Evolutionary conservation across 768 basidiomycete species (phyloP).

Genomic region (Amanita rubescens): DNA sequence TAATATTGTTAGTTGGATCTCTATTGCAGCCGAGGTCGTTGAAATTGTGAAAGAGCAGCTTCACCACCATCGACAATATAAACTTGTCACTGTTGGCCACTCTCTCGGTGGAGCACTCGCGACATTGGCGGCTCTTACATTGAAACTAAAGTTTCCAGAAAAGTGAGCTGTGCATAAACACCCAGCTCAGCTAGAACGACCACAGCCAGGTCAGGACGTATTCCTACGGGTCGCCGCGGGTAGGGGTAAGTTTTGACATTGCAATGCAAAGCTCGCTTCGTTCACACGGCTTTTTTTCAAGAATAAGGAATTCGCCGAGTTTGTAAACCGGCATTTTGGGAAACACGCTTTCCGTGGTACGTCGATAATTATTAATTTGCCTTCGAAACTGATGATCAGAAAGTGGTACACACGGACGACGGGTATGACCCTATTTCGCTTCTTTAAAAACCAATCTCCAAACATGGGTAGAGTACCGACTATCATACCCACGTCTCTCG

Average conservation of each 20-base stretch:
- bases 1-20: constrained; percentile 38
- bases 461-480: constrained; percentile 36
- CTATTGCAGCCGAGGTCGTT: constrained; percentile 34
- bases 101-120: constrained; percentile 49
- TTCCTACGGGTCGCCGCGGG: constrained; percentile 44
- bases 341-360: constrained; percentile 35
- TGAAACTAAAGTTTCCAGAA: constrained; percentile 35
- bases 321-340: constrained; percentile 35
- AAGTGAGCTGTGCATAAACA: constrained; percentile 16
- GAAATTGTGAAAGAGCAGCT: constrained; percentile 29
- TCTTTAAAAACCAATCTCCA: not conserved
- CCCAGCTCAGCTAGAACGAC: not conserved
- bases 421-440: constrained; percentile 23
- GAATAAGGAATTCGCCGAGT: constrained; percentile 40
- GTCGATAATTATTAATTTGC: not conserved
- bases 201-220: constrained; percentile 33
- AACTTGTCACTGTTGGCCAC: constrained; percentile 43
- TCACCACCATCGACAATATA: constrained; percentile 25
- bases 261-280: not conserved
- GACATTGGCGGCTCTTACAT: constrained; percentile 36
- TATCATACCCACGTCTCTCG: constrained; percentile 37
- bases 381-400: not conserved
- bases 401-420: constrained; percentile 46
- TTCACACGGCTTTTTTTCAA: constrained; percentile 11
- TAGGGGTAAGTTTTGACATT: constrained; percentile 28